Evolutionary conservation across 2,329 filamentous ascomycete species (phyloP).

Genomic region (Ceratocystis diversiconidia): DNA sequence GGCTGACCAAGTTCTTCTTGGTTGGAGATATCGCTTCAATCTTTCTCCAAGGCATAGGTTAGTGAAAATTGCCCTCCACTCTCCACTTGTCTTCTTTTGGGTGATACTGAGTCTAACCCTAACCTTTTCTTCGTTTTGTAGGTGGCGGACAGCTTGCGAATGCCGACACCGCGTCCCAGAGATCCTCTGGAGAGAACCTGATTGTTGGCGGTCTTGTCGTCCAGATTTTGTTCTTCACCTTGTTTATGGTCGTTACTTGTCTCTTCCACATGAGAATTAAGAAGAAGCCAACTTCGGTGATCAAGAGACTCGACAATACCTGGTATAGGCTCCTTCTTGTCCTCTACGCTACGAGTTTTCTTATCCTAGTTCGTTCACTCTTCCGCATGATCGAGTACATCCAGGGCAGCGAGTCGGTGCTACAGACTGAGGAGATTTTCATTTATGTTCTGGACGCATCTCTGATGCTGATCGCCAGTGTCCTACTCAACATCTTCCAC

Average conservation of each 20-base stretch:
- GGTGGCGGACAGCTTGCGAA: constrained; percentile 27
- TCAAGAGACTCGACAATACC: constrained; percentile 17
- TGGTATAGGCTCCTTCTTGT: constrained; percentile 25
- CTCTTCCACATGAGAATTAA: constrained; percentile 30
- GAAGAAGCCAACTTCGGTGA: constrained; percentile 20
- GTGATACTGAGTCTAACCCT: constrained; percentile 17
- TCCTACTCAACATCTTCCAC: not conserved
- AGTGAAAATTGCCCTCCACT: not conserved
- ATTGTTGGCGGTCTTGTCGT: constrained; percentile 39
- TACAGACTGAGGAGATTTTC: constrained; percentile 29
- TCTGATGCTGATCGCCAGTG: constrained; percentile 25
- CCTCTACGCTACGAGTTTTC: constrained; percentile 24
- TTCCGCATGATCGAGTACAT: constrained; percentile 36
- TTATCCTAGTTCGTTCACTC: constrained; percentile 35
- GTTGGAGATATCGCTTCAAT: constrained; percentile 33
- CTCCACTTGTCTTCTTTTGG: not conserved
- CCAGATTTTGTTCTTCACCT: constrained; percentile 38
- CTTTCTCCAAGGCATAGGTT: not conserved
- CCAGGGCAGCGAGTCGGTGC: constrained; percentile 29
- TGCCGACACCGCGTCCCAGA: not conserved
- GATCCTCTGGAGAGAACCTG: constrained; percentile 29
- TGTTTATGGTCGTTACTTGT: constrained; percentile 35
- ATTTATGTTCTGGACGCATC: constrained; percentile 33
- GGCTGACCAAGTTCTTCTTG: constrained; percentile 43
- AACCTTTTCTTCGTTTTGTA: constrained; percentile 39